Base-by-base conservation (phyloP, 805 yeast species). In the Pichia scutulata region DNA sequence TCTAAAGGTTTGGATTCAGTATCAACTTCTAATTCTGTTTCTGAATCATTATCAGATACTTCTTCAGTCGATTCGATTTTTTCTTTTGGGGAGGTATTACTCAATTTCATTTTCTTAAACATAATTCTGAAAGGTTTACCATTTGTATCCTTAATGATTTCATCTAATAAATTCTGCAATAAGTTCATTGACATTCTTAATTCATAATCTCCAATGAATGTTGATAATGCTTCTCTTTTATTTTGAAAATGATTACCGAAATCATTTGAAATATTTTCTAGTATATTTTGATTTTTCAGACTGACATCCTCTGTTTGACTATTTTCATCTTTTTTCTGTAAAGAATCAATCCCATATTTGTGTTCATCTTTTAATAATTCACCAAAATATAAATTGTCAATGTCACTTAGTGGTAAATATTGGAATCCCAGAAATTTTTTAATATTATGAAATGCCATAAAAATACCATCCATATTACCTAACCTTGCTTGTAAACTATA, bases 401-500 rank as follows among this genome's bases (percentile, higher is more conserved):
- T 76, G 39, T 82, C 86, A 1, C 70, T 66, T 46, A 90, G 69
- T 1, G 96, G 90, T 26, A 92, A 63, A 64, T 92, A 92, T 65
- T 89, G 92, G 66, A 89, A 93, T 3, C 97, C 99, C 67, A 92
- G 88, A 58, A 90, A 77, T 44, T 81, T 71, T 28, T 78, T 73
- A 47, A 89, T 76, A 64, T 90, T 92, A 65, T 92, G 99, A 65
- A 83, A 92, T 0, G 97, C 97, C 16, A 92, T 74, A 57, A 87
- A 89, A 2, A 93, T 88, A 7, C 99, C 99, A 66, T 90, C 97
- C 98, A 93, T 92, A 59, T 86, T 82, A 3, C 98, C 99, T 41
- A 92, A 86, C 54, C 97, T 74, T 0, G 97, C 98, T 66, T 93
- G 98, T 56, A 92, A 72, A 2, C 86, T 77, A 62, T 92, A 92